A percentile compares a stretch with the other conserved stretches of the same genome.
phyloP scores from a whole-genome alignment of 805 yeast species.

The Wickerhamiella azymoides region DNA sequence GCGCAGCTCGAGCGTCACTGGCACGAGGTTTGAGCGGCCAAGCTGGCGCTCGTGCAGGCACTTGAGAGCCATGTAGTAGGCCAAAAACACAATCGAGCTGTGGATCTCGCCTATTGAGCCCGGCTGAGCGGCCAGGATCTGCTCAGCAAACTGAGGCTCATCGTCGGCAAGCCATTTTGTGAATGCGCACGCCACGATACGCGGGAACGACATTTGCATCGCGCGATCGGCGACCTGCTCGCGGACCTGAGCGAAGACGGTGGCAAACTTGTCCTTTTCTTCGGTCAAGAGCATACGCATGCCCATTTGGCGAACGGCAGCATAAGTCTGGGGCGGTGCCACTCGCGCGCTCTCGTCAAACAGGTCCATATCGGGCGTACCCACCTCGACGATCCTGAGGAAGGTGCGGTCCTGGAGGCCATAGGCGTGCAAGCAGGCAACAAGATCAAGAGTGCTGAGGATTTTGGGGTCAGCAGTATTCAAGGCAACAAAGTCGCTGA shows the following conservation, averaged over 20 bases:
- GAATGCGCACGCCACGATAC: constrained; percentile 1
- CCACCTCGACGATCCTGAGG: not conserved
- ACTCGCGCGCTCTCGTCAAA: not conserved
- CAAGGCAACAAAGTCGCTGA: not conserved
- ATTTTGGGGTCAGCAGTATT: constrained; percentile 4
- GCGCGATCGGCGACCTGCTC: not conserved
- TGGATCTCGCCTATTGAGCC: not conserved
- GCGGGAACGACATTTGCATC: not conserved
- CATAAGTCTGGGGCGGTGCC: not conserved
- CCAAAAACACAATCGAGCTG: not conserved
- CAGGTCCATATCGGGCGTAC: not conserved
- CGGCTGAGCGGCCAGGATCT: not conserved
- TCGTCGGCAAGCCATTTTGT: not conserved
- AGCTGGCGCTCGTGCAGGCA: not conserved
- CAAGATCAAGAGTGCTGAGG: not conserved
- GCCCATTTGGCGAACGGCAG: not conserved
- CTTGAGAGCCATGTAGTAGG: constrained; percentile 3
- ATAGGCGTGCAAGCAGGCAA: constrained; percentile 2
- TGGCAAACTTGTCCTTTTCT: not conserved
- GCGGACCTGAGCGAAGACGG: not conserved
- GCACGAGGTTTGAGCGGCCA: constrained; percentile 4
- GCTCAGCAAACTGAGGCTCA: not conserved
- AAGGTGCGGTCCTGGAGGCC: constrained; percentile 1
- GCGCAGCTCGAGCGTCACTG: constrained; percentile 1
- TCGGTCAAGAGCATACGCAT: not conserved